These are phyloP conservation scores for Neurospora intermedia DNA, from an alignment of 495 filamentous ascomycete genomes.

Conservation along the genomic window DNA sequence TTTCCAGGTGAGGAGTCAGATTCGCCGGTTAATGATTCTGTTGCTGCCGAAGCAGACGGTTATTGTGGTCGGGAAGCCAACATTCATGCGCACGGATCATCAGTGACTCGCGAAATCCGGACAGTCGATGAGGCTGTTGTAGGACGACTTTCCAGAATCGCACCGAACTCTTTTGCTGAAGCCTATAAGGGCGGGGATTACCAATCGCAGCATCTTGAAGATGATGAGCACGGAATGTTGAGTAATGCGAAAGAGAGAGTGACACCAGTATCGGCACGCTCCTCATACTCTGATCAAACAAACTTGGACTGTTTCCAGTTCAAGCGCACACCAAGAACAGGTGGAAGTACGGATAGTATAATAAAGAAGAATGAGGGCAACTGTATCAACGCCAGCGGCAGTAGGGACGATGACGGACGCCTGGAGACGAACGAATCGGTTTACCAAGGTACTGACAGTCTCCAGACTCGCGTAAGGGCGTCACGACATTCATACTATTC, in stretches of 20 bases:
- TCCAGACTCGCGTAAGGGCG: not conserved
- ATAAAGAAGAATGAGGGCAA: not conserved
- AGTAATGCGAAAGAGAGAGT: not conserved
- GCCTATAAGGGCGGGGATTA: not conserved
- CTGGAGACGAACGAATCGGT: not conserved
- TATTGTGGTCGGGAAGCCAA: not conserved
- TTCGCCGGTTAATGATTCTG: not conserved
- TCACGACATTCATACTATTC: not conserved
- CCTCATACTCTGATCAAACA: conserved; percentile 5
- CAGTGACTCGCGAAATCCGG: not conserved
- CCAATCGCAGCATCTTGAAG: not conserved
- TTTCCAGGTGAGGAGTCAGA: not conserved
- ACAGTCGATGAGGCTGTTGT: not conserved
- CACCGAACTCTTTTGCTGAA: not conserved
- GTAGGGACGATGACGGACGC: not conserved
- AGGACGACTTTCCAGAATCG: not conserved
- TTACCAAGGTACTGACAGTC: not conserved
- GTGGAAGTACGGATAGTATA: not conserved
- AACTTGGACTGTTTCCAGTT: not conserved
- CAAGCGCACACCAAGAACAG: not conserved
- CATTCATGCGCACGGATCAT: not conserved
- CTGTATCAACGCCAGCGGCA: not conserved
- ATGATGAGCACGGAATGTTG: not conserved
- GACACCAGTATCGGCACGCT: not conserved
- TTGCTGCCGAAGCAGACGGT: not conserved